These are phyloP conservation scores for Teunomyces lycoperdinae DNA, from an alignment of 805 yeast species.

Conservation along the genomic window DNA sequence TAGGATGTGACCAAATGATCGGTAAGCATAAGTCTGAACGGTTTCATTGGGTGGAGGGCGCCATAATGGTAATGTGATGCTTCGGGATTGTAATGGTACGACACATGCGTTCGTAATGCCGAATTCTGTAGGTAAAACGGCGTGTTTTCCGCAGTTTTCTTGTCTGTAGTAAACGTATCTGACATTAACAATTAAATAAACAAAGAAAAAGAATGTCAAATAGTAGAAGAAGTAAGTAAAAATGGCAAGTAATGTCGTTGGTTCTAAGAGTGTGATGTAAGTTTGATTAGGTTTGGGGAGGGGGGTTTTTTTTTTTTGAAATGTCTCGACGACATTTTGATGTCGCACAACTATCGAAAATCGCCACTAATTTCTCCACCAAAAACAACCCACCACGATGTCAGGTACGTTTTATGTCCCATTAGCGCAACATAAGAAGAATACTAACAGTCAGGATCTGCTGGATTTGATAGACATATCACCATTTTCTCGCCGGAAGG, in stretches of 20 bases:
- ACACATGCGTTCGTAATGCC: constrained; percentile 45
- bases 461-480: constrained; percentile 99
- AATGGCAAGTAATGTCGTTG: too few relatives aligned
- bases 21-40: constrained; percentile 88
- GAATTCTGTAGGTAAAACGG: constrained; percentile 29
- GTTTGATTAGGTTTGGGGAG: not conserved
- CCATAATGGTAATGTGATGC: constrained; percentile 87
- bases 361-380: constrained; percentile 3
- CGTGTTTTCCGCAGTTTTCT: constrained; percentile 27
- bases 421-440: not conserved
- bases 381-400: constrained; percentile 1
- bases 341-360: constrained; percentile 6
- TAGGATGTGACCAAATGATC: constrained; percentile 87
- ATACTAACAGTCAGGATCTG: constrained; percentile 46
- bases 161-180: constrained; percentile 32
- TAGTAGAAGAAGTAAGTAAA: not conserved
- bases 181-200: not conserved
- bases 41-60: constrained; percentile 97
- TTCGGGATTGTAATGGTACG: constrained; percentile 84
- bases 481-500: constrained; percentile 99
- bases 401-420: constrained; percentile 6
- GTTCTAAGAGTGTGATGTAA: not conserved
- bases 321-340: not conserved
- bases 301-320: not conserved
- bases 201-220: too few relatives aligned